Evolutionary conservation across 2,329 filamentous ascomycete species (phyloP).

Genomic region (Alternaria brassicae): DNA sequence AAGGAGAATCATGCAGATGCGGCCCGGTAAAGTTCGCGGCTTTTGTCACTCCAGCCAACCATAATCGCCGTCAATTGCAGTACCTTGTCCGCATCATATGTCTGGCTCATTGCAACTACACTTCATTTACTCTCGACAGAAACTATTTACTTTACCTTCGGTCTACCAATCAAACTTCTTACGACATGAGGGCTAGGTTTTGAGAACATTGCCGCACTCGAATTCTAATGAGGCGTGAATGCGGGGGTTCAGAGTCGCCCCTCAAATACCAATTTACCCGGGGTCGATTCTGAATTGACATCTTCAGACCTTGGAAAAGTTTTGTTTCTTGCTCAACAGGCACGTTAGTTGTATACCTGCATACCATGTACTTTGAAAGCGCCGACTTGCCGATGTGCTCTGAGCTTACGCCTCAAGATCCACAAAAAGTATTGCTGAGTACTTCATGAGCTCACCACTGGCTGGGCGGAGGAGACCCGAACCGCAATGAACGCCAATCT

Average conservation of each 20-base stretch:
- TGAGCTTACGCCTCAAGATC: background rate
- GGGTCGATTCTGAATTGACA: background rate
- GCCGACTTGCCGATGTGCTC: background rate
- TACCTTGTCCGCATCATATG: background rate
- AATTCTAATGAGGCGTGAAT: background rate
- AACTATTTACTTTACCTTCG: background rate
- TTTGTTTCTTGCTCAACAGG: background rate
- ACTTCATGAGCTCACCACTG: background rate
- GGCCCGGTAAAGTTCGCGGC: conserved; percentile 5
- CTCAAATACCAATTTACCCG: background rate
- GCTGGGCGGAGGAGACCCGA: background rate
- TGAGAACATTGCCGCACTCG: background rate
- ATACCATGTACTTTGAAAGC: background rate
- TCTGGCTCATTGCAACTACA: background rate
- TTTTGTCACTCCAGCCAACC: conserved; percentile 7
- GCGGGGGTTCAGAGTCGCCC: background rate
- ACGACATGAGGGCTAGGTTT: background rate
- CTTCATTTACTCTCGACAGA: background rate
- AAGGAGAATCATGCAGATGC: conserved; percentile 3
- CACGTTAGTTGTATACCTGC: background rate
- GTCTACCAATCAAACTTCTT: background rate
- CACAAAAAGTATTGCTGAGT: background rate
- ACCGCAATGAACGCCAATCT: background rate
- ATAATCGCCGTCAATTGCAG: background rate
- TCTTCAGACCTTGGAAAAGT: background rate